Conservation (phyloP, 1,284 basidiomycete genomes). For the Mycocalia duriaeana region DNA sequence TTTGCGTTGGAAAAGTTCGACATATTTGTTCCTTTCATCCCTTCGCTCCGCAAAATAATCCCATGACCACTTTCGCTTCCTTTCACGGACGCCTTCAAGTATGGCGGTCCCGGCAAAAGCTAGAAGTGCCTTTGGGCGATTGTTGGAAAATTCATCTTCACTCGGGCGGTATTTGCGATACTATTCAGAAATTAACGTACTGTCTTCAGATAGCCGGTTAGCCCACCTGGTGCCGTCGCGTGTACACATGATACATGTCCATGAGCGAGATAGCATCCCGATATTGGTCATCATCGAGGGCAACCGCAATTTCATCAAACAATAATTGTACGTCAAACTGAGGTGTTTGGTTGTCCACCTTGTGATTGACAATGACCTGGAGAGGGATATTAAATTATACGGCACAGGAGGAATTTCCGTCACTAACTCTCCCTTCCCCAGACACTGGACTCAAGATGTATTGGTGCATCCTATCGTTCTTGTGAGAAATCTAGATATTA, state of each 20-base stretch:
- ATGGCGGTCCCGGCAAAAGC: conserved; percentile 85
- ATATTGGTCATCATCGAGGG: conserved; percentile 94
- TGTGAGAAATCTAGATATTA: no score
- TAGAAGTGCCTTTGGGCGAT: conserved; percentile 71
- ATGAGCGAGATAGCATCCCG: conserved; percentile 89
- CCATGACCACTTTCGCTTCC: conserved; percentile 89
- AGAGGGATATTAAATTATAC: conserved; percentile 7
- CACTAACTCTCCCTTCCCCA: conserved; percentile 81
- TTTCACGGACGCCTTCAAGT: conserved; percentile 81
- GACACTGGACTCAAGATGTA: conserved; percentile 96
- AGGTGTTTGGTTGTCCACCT: conserved; percentile 68
- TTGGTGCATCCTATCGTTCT: conserved; percentile 83
- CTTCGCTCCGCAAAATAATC: conserved; percentile 84
- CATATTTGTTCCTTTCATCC: conserved; percentile 82
- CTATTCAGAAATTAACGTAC: conserved; percentile 33
- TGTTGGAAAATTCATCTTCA: conserved; percentile 57
- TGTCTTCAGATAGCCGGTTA: conserved; percentile 1
- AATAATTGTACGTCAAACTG: conserved; percentile 87
- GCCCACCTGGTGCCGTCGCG: conserved; percentile 80
- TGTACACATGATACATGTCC: conserved; percentile 97
- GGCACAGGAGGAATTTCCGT: no score
- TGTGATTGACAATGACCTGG: conserved; percentile 82
- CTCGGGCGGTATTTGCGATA: conserved; percentile 79
- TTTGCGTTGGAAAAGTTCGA: conserved; percentile 84
- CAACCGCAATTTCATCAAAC: conserved; percentile 93